Evolutionary conservation across 768 basidiomycete genomes (phyloP), one percentile per base, ranked within the genome.

Genomic region (Filobasidium floriforme): DNA sequence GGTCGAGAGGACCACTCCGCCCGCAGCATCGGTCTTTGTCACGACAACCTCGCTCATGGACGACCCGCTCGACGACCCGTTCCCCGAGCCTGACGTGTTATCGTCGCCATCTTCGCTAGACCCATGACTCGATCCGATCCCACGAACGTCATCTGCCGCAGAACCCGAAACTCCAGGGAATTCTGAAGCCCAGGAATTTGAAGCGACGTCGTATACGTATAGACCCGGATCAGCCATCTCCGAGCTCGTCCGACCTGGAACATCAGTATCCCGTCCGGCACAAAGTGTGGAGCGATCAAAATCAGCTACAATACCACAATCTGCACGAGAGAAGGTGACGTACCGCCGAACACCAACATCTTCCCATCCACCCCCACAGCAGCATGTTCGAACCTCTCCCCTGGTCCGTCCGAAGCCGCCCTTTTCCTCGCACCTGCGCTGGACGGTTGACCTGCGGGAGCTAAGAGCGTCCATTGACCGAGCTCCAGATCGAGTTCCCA

Each of bases 361-460:
- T 84, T 81, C 40, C 81, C 80, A 14, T 85, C 86, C 40, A 83
- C 80, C 41, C 81, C 81, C 3, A 87, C 80, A 11, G 88, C 90
- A 69, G 86, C 84, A 75, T 92, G 90, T 75, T 92, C 89, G 54
- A 83, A 84, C 59, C 89, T 81, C 26, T 81, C 73, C 2, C 88
- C 88, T 5, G 91, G 76, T 61, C 84, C 78, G 51, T 90, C 79
- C 0, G 79, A 81, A 4, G 79, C 76, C 19, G 86, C 79, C 52
- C 37, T 10, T 19, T 22, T 41, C 57, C 9, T 57, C 3, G 49
- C 18, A 26, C 79, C 11, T 80, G 79, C 1, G 84, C 83, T 37
- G 4, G 32, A 37, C 32, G 32, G 4, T 9, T 37, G 32, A 4
- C 9, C 32, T 37, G 32, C 4, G 3, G 32, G 32, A 37, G 4